Evolutionary conservation across 345 rosid genomes (phyloP).

Genomic region (Linum trigynum): DNA sequence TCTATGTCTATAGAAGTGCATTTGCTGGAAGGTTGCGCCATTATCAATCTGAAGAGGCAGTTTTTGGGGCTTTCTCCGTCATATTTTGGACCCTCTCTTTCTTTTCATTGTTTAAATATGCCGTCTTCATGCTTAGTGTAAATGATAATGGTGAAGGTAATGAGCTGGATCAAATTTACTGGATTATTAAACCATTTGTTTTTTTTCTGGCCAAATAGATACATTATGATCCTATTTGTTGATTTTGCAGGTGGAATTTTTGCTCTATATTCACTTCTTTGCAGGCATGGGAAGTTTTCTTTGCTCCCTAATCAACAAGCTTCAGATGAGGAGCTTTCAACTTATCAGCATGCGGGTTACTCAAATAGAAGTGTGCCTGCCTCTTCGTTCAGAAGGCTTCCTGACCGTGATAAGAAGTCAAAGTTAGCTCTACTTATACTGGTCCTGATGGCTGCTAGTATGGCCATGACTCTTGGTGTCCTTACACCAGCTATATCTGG

Average conservation of each 20-base stretch:
- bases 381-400: constrained; percentile 41
- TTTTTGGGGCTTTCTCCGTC: constrained; percentile 76
- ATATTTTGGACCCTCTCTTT: constrained; percentile 83
- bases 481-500: constrained; percentile 87
- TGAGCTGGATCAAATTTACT: constrained; percentile 7
- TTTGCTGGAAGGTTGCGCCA: constrained; percentile 56
- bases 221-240: constrained; percentile 12
- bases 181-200: neutral
- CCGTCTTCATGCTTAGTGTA: constrained; percentile 42
- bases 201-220: neutral
- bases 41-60: constrained; percentile 51
- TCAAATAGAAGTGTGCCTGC: constrained; percentile 33
- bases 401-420: constrained; percentile 51
- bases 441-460: constrained; percentile 61
- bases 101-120: constrained; percentile 68
- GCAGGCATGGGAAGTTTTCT: constrained; percentile 66
- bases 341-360: constrained; percentile 45
- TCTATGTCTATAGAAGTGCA: constrained; percentile 69
- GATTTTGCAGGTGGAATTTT: constrained; percentile 70
- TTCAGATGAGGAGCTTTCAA: constrained; percentile 84
- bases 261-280: constrained; percentile 75
- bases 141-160: constrained; percentile 92
- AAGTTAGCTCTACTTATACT: constrained; percentile 64
- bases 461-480: constrained; percentile 52
- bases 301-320: constrained; percentile 91